Evolutionary conservation across 352 stramenopile species (phyloP).

Genomic region (Phytophthora crassamura): DNA sequence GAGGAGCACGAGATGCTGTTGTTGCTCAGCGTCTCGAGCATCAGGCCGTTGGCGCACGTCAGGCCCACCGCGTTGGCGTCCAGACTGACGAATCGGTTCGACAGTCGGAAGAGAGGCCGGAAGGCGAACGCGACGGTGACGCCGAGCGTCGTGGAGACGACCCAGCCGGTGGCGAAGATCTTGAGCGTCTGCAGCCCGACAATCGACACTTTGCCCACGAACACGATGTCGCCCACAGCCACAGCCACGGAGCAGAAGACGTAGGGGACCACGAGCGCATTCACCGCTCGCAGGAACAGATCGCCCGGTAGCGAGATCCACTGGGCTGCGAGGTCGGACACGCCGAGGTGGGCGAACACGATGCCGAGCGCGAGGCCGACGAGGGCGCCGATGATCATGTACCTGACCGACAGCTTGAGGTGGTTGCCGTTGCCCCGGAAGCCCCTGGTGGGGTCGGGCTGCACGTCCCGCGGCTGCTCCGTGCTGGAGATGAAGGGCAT

Average conservation of each 20-base stretch:
- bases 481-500: constrained; percentile 46
- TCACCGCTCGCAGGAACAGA: constrained; percentile 79
- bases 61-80: constrained; percentile 52
- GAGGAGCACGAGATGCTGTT: constrained; percentile 38
- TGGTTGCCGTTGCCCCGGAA: constrained; percentile 52
- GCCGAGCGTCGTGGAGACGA: constrained; percentile 55
- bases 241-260: constrained; percentile 85
- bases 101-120: constrained; percentile 58
- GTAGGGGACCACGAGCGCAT: constrained; percentile 80
- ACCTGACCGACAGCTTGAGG: constrained; percentile 56
- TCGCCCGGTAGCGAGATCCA: constrained; percentile 80
- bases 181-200: constrained; percentile 70
- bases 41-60: constrained; percentile 52
- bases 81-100: constrained; percentile 19
- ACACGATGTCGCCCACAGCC: constrained; percentile 78
- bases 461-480: constrained; percentile 22
- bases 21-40: constrained; percentile 42
- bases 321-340: constrained; percentile 48
- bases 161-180: constrained; percentile 67
- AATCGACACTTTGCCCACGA: constrained; percentile 74
- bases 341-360: constrained; percentile 46
- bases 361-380: constrained; percentile 62
- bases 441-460: constrained; percentile 32
- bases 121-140: constrained; percentile 67
- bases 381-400: constrained; percentile 60